phyloP scores from a whole-genome alignment of 768 basidiomycete genomes.

The Grammothele lineata region DNA sequence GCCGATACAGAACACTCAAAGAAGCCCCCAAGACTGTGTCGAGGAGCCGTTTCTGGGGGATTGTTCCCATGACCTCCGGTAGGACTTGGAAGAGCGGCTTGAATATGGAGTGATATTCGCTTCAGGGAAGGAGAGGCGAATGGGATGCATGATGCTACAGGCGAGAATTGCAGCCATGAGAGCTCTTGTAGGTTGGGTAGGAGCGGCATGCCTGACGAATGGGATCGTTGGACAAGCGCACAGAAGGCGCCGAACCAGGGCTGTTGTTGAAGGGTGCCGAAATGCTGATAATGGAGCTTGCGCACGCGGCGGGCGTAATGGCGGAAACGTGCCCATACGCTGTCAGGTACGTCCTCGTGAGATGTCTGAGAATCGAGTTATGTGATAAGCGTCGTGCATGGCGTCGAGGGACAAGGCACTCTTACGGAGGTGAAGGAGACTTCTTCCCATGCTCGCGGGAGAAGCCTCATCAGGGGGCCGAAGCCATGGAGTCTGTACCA shows the following conservation, averaged over 20 bases:
- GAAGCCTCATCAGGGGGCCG: not conserved
- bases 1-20: no score
- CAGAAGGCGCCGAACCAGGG: slow-evolving; percentile 2
- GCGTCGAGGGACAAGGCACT: not conserved
- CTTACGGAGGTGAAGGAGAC: not conserved
- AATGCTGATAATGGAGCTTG: slow-evolving; percentile 7
- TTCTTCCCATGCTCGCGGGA: not conserved
- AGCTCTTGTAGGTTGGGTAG: slow-evolving; percentile 11
- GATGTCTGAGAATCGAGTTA: not conserved
- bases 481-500: slow-evolving; percentile 9
- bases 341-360: not conserved
- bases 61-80: no score
- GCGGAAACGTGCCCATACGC: slow-evolving; percentile 3
- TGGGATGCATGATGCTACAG: slow-evolving; percentile 1
- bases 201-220: not conserved
- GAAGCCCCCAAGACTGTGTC: no score
- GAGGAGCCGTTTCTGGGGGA: no score
- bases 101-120: slow-evolving; percentile 6
- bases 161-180: slow-evolving; percentile 10
- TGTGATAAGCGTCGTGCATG: not conserved
- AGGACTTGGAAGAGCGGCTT: not conserved
- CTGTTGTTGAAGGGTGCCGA: slow-evolving; percentile 1
- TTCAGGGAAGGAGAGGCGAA: slow-evolving; percentile 7
- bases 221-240: slow-evolving; percentile 1
- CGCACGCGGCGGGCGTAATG: slow-evolving; percentile 9